Conservation (phyloP, 2,329 filamentous ascomycete genomes). For the Trichothecium sympodiale region DNA sequence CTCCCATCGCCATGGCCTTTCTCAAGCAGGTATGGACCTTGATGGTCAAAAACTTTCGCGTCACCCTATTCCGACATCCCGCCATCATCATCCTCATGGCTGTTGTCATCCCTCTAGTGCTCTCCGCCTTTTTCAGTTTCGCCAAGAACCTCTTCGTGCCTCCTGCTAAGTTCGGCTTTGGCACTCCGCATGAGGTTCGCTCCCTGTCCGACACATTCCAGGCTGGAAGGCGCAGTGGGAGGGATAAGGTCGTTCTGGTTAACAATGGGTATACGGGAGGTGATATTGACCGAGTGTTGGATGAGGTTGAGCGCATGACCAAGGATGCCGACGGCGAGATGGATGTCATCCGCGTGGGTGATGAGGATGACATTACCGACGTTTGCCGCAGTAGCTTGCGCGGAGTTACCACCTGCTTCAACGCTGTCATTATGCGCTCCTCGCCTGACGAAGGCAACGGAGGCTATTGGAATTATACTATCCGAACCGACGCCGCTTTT, state of each 20-base stretch:
- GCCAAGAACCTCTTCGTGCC: slow-evolving; percentile 77
- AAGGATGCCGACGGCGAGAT: slow-evolving; percentile 40
- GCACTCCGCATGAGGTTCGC: slow-evolving; percentile 46
- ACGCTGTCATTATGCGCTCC: slow-evolving; percentile 61
- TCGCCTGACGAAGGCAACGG: slow-evolving; percentile 60
- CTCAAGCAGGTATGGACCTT: slow-evolving; percentile 49
- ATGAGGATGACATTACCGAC: slow-evolving; percentile 46
- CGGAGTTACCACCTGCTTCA: slow-evolving; percentile 62
- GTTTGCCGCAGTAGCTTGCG: slow-evolving; percentile 53
- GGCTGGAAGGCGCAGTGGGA: slow-evolving; percentile 39
- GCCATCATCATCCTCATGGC: slow-evolving; percentile 42
- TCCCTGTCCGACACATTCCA: slow-evolving; percentile 53
- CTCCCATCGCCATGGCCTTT: slow-evolving; percentile 32
- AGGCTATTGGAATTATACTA: slow-evolving; percentile 74
- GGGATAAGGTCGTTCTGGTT: slow-evolving; percentile 66
- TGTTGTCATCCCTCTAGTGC: slow-evolving; percentile 45
- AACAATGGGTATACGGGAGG: slow-evolving; percentile 62
- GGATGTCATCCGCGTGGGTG: slow-evolving; percentile 40
- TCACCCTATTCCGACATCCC: slow-evolving; percentile 43
- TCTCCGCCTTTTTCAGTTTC: slow-evolving; percentile 53
- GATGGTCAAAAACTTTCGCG: slow-evolving; percentile 50
- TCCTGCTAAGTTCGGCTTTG: slow-evolving; percentile 65
- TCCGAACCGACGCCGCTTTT: slow-evolving; percentile 64
- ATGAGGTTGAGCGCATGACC: slow-evolving; percentile 47
- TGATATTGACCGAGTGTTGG: slow-evolving; percentile 62